Conservation (phyloP, 2,329 filamentous ascomycete genomes). For the Cladosporium phlei region DNA sequence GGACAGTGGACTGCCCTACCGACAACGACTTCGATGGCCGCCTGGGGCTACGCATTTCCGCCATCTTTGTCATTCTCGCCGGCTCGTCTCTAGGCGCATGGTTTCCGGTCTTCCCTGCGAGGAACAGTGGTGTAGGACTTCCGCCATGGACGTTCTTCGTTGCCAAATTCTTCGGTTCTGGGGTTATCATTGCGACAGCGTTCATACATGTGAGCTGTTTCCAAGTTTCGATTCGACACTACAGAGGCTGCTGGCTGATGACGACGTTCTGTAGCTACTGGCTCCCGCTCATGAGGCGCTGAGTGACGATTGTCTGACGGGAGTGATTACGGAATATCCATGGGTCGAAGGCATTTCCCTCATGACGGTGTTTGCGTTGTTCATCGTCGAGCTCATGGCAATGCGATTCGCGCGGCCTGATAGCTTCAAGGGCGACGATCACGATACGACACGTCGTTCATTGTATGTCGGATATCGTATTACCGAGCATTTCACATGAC, state of each 20-base stretch:
- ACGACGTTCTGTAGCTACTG: conserved; percentile 52
- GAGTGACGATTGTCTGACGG: conserved; percentile 62
- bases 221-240: background rate
- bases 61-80: conserved; percentile 45
- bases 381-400: conserved; percentile 81
- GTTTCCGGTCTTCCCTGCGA: conserved; percentile 43
- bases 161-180: conserved; percentile 44
- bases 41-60: conserved; percentile 39
- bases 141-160: conserved; percentile 43
- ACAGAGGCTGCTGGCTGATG: too few species aligned
- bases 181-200: conserved; percentile 44
- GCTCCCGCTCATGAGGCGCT: conserved; percentile 76
- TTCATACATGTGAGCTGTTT: conserved; percentile 33
- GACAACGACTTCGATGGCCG: conserved; percentile 54
- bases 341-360: conserved; percentile 81
- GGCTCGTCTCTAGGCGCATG: conserved; percentile 38
- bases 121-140: conserved; percentile 33
- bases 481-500: background rate
- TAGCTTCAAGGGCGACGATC: conserved; percentile 43
- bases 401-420: conserved; percentile 67
- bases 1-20: too few species aligned
- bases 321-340: conserved; percentile 64
- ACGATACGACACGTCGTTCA: conserved; percentile 26
- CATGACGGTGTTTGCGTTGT: conserved; percentile 83
- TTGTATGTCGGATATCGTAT: conserved; percentile 4